Conservation (phyloP, 1,139 yeast species). For the Candida sp. region DNA sequence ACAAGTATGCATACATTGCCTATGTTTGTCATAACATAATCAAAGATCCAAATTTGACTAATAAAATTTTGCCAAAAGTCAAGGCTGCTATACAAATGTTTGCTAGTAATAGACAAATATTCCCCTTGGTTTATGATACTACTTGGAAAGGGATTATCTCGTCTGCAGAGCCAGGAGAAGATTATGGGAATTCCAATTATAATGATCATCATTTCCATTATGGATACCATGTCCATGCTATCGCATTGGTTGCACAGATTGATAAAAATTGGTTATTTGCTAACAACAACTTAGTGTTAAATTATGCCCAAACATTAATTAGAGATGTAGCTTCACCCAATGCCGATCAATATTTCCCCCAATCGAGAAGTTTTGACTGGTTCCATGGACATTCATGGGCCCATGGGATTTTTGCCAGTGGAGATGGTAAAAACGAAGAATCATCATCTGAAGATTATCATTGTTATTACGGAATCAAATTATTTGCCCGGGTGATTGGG, state of each 20-base stretch:
- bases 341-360: constrained; percentile 35
- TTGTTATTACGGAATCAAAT: constrained; percentile 41
- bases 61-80: constrained; percentile 43
- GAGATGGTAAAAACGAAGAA: constrained; percentile 48
- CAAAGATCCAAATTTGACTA: constrained; percentile 44
- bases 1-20: constrained; percentile 71
- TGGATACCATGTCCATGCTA: constrained; percentile 74
- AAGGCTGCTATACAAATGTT: constrained; percentile 61
- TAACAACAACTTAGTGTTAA: constrained; percentile 23
- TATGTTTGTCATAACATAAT: constrained; percentile 59
- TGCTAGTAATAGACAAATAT: constrained; percentile 52
- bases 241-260: constrained; percentile 58
- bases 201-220: constrained; percentile 85
- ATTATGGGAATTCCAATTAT: constrained; percentile 74
- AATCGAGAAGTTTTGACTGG: constrained; percentile 42
- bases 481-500: constrained; percentile 30
- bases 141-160: constrained; percentile 77
- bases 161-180: constrained; percentile 62
- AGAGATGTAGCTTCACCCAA: constrained; percentile 42
- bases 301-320: constrained; percentile 32
- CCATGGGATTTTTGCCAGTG: constrained; percentile 42
- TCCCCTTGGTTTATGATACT: constrained; percentile 63
- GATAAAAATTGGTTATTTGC: constrained; percentile 34
- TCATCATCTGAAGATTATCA: constrained; percentile 46
- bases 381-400: constrained; percentile 48